Conservation (phyloP, 257 asterid species). For the Nicotiana noctiflora region DNA sequence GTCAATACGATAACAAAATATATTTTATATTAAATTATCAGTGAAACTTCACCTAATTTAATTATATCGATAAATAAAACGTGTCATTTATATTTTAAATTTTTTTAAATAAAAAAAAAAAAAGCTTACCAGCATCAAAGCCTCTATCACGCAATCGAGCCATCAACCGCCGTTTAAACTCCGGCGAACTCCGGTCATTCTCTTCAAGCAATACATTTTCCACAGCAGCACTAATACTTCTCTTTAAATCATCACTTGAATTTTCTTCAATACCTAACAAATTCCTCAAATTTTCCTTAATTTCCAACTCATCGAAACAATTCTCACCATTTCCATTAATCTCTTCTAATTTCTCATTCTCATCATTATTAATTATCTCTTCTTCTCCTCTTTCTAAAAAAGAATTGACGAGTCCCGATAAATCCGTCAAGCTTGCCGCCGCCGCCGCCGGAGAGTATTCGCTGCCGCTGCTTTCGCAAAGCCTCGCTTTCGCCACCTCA, state of each 20-base stretch:
- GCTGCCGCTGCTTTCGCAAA: slow-evolving; percentile 77
- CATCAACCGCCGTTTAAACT: slow-evolving; percentile 31
- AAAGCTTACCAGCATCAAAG: slow-evolving; percentile 27
- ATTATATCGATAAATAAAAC: too few species aligned
- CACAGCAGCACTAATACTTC: slow-evolving; percentile 6
- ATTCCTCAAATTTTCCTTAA: slow-evolving; percentile 10
- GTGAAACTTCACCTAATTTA: too few species aligned
- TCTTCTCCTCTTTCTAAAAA: slow-evolving; percentile 44
- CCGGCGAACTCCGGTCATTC: slow-evolving; percentile 6
- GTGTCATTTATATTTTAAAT: too few species aligned
- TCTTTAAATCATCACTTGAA: slow-evolving; percentile 9
- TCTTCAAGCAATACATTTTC: slow-evolving; percentile 10
- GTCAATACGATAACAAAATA: too few species aligned
- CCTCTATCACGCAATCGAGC: slow-evolving; percentile 28
- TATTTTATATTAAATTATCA: too few species aligned
- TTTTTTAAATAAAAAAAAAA: too few species aligned
- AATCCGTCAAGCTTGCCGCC: slow-evolving; percentile 24
- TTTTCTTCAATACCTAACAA: slow-evolving; percentile 8
- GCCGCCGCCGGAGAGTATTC: slow-evolving; percentile 43
- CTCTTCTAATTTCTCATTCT: slow-evolving; percentile 1
- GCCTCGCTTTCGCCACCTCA: slow-evolving; percentile 40
- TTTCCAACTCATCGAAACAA: slow-evolving; percentile 11
- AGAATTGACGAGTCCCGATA: slow-evolving; percentile 59
- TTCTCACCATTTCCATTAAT: not conserved
- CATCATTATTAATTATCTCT: not conserved